Conservation (phyloP, 371 early-diverging fungal genomes). For the Encephalitozoon romaleae region DNA sequence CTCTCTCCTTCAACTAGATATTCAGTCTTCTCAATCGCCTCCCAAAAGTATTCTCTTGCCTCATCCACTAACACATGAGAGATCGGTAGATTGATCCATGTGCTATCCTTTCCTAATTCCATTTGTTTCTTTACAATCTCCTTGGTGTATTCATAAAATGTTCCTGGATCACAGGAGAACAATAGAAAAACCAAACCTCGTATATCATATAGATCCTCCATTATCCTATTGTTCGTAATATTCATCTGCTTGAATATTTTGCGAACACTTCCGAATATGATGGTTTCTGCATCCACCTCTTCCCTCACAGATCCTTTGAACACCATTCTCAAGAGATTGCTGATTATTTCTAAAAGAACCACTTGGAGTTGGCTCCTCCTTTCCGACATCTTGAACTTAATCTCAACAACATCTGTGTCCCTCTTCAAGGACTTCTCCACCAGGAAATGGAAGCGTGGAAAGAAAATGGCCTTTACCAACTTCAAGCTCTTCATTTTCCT, state of each 20-base stretch:
- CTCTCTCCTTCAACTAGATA: not conserved
- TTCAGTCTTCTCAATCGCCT: not conserved
- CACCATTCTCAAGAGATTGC: not conserved
- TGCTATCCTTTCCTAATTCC: slow-evolving; percentile 18
- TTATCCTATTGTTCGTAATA: not conserved
- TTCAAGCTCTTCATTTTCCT: slow-evolving; percentile 18
- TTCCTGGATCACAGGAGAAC: slow-evolving; percentile 17
- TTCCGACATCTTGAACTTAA: slow-evolving; percentile 23
- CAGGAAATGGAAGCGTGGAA: slow-evolving; percentile 49
- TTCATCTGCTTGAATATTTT: slow-evolving; percentile 6
- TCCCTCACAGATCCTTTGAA: not conserved
- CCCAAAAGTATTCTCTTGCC: slow-evolving; percentile 1
- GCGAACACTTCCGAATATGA: slow-evolving; percentile 1
- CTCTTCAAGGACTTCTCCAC: slow-evolving; percentile 32
- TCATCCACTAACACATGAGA: slow-evolving; percentile 24
- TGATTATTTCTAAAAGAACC: slow-evolving; percentile 37
- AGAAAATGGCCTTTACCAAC: slow-evolving; percentile 28
- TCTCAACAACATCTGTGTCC: slow-evolving; percentile 17
- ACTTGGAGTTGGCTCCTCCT: slow-evolving; percentile 23
- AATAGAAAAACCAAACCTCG: slow-evolving; percentile 29
- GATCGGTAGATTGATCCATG: slow-evolving; percentile 26
- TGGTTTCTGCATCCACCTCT: not conserved
- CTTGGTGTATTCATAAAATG: slow-evolving; percentile 20
- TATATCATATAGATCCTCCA: slow-evolving; percentile 22
- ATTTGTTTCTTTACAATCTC: slow-evolving; percentile 29